phyloP scores from a whole-genome alignment of 2,329 filamentous ascomycete genomes.

The Aspergillus floridensis region DNA sequence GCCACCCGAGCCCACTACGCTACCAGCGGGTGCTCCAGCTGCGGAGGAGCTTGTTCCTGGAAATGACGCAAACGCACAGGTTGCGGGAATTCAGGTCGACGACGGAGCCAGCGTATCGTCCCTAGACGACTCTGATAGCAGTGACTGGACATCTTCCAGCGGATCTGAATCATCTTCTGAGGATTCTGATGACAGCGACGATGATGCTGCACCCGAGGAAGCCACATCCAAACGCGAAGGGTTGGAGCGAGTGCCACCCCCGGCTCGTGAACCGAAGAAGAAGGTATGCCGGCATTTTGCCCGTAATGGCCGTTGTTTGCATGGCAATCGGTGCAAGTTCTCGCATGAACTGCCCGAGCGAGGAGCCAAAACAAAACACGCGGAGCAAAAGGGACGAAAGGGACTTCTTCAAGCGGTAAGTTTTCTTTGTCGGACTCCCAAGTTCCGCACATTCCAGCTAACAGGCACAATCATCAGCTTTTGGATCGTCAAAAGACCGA shows the following conservation, averaged over 20 bases:
- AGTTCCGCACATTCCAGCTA: background rate
- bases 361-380: constrained; percentile 26
- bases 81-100: constrained; percentile 1
- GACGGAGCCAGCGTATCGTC: constrained; percentile 11
- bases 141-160: constrained; percentile 42
- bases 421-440: constrained; percentile 5
- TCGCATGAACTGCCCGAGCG: constrained; percentile 39
- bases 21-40: background rate
- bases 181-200: constrained; percentile 26
- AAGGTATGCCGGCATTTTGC: constrained; percentile 42
- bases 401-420: constrained; percentile 46
- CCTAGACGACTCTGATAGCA: constrained; percentile 24
- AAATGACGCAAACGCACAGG: background rate
- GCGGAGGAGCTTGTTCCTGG: background rate
- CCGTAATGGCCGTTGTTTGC: constrained; percentile 42
- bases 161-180: constrained; percentile 30
- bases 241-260: constrained; percentile 41
- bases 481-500: constrained; percentile 44
- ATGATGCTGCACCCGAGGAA: constrained; percentile 42
- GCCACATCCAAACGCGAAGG: constrained; percentile 40
- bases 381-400: constrained; percentile 36
- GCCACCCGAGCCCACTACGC: background rate
- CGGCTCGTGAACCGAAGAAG: constrained; percentile 35
- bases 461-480: constrained; percentile 28
- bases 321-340: constrained; percentile 43